phyloP scores from a whole-genome alignment of 2,329 filamentous ascomycete species.

The Trichophyton mentagrophytes region DNA sequence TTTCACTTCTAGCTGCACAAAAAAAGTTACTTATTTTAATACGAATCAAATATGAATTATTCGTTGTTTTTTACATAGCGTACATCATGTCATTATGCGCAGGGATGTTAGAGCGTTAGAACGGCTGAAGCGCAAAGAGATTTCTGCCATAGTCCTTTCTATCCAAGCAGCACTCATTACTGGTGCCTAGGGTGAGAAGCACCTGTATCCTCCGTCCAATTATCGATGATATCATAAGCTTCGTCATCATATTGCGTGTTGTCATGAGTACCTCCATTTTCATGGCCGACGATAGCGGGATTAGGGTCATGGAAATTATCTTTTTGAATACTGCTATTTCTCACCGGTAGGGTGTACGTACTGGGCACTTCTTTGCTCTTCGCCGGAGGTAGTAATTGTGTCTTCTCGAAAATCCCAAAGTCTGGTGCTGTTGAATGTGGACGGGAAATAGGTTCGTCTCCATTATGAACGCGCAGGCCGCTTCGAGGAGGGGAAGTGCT shows the following conservation, averaged over 20 bases:
- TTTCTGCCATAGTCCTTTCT: not conserved
- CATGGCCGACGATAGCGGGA: conserved; percentile 7
- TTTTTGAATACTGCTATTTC: not conserved
- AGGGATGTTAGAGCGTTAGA: not conserved
- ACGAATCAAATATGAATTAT: not conserved
- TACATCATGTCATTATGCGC: conserved; percentile 2
- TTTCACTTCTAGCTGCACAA: not conserved
- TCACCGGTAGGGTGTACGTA: not conserved
- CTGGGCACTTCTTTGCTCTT: not conserved
- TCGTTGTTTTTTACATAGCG: not conserved
- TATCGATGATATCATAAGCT: conserved; percentile 19
- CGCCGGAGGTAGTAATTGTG: not conserved
- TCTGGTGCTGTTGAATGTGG: not conserved
- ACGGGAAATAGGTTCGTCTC: not conserved
- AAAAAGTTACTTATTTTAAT: not conserved
- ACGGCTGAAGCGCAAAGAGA: not conserved
- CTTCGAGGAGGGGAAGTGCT: not conserved
- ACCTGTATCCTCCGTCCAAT: conserved; percentile 32
- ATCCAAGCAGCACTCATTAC: not conserved
- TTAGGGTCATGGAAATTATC: not conserved
- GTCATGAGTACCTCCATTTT: not conserved
- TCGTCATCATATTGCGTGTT: not conserved
- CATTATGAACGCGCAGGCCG: not conserved
- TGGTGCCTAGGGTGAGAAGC: conserved; percentile 23
- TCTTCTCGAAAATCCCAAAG: not conserved